Conservation (phyloP, 1,284 basidiomycete genomes). For the Paramarasmius palmivorus region DNA sequence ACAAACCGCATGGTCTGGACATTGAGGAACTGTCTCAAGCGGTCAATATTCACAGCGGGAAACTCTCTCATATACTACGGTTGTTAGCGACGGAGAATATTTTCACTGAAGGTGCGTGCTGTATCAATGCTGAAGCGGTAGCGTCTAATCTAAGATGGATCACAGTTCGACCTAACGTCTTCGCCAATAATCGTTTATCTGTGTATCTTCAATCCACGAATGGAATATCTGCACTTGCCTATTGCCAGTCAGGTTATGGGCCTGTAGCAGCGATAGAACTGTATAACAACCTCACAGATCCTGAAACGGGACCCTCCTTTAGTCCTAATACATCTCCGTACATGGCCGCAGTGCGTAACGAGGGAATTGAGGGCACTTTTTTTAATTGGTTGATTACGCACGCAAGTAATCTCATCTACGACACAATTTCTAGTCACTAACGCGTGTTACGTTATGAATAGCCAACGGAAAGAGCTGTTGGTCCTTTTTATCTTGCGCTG, state of each 20-base stretch:
- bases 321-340: background rate
- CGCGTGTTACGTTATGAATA: background rate
- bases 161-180: slow-evolving; percentile 25
- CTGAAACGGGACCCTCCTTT: background rate
- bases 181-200: slow-evolving; percentile 36
- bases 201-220: slow-evolving; percentile 23
- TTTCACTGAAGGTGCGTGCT: slow-evolving; percentile 35
- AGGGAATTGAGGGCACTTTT: background rate
- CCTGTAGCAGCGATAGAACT: background rate
- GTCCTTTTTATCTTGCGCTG: background rate
- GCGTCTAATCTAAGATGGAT: no score
- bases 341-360: background rate
- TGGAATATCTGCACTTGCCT: slow-evolving; percentile 1
- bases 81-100: slow-evolving; percentile 35
- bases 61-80: slow-evolving; percentile 32
- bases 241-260: background rate
- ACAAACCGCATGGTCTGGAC: slow-evolving; percentile 30
- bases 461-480: background rate
- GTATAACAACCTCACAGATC: background rate
- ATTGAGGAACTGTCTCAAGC: slow-evolving; percentile 28
- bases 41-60: slow-evolving; percentile 25
- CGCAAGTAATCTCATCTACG: background rate
- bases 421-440: no score
- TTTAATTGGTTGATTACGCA: background rate
- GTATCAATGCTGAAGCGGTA: no score